Percentiles rank a stretch among this genome's conserved stretches.
These are phyloP conservation scores for Geotrichum restrictum DNA, from an alignment of 1,139 yeast genomes.

Conservation along the genomic window DNA sequence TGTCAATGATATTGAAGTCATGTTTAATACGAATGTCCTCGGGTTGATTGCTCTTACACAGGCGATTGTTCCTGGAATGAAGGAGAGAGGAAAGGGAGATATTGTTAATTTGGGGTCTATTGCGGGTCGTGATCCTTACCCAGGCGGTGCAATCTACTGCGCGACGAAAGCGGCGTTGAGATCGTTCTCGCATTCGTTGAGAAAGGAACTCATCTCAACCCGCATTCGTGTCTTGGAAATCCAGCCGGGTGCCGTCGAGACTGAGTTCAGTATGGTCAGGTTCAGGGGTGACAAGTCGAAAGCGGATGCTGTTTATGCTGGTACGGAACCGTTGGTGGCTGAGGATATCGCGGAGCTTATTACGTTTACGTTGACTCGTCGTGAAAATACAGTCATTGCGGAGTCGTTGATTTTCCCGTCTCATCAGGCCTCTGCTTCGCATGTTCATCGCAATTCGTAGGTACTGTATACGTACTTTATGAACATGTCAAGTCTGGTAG, in stretches of 20 bases:
- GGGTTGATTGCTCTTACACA: constrained; percentile 72
- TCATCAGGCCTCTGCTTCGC: constrained; percentile 73
- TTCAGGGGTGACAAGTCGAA: constrained; percentile 64
- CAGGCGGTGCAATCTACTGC: constrained; percentile 82
- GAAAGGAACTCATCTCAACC: constrained; percentile 74
- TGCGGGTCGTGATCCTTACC: constrained; percentile 85
- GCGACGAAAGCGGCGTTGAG: constrained; percentile 82
- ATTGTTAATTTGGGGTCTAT: constrained; percentile 80
- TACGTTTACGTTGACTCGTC: constrained; percentile 64
- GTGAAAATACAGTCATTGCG: constrained; percentile 71
- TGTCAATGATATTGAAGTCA: constrained; percentile 53
- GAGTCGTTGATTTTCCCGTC: constrained; percentile 72
- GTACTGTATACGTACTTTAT: too few species aligned
- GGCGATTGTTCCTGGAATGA: constrained; percentile 48
- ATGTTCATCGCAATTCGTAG: constrained; percentile 42
- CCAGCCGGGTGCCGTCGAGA: constrained; percentile 86
- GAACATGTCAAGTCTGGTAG: too few species aligned
- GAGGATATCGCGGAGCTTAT: constrained; percentile 80
- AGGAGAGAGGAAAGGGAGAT: constrained; percentile 61
- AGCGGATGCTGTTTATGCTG: constrained; percentile 70
- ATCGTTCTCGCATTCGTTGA: constrained; percentile 68
- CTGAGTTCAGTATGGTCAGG: constrained; percentile 76
- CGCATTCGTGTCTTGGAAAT: constrained; percentile 74
- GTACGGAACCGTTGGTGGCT: constrained; percentile 68
- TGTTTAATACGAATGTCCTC: constrained; percentile 69